Conservation (phyloP, 257 asterid genomes). For the Solanum piurae region DNA sequence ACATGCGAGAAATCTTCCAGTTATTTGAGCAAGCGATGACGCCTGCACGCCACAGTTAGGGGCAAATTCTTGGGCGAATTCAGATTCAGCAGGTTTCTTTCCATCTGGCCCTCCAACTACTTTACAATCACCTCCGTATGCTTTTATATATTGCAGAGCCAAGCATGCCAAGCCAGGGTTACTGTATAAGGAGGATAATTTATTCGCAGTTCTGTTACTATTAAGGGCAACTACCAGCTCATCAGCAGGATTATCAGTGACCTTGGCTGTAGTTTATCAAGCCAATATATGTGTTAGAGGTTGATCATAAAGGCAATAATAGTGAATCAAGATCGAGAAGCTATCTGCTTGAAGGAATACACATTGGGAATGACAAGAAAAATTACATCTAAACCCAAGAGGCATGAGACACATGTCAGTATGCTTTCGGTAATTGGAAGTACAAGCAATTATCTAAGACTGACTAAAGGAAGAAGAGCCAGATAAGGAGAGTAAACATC, state of each 20-base stretch:
- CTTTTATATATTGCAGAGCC: constrained; percentile 87
- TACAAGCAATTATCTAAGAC: background rate
- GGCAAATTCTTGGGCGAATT: constrained; percentile 61
- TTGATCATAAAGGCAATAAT: background rate
- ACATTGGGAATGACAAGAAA: background rate
- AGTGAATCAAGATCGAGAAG: background rate
- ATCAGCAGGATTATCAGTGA: constrained; percentile 86
- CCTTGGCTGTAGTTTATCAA: constrained; percentile 37
- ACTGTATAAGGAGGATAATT: constrained; percentile 57
- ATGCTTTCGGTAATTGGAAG: background rate
- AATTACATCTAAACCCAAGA: background rate
- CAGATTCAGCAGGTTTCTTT: constrained; percentile 55
- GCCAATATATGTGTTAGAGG: background rate
- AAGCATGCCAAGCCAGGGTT: constrained; percentile 79
- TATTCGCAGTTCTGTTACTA: constrained; percentile 60
- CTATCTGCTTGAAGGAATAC: background rate
- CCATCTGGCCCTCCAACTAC: constrained; percentile 68
- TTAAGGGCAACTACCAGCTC: constrained; percentile 44
- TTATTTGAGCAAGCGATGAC: constrained; percentile 49
- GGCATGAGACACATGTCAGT: background rate
- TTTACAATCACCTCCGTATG: constrained; percentile 67
- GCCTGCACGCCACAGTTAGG: constrained; percentile 62
- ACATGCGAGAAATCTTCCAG: constrained; percentile 85
- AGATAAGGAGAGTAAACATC: background rate
- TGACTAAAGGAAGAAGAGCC: background rate